Evolutionary conservation across 2,329 filamentous ascomycete species (phyloP).

Genomic region (Colletotrichum scovillei): DNA sequence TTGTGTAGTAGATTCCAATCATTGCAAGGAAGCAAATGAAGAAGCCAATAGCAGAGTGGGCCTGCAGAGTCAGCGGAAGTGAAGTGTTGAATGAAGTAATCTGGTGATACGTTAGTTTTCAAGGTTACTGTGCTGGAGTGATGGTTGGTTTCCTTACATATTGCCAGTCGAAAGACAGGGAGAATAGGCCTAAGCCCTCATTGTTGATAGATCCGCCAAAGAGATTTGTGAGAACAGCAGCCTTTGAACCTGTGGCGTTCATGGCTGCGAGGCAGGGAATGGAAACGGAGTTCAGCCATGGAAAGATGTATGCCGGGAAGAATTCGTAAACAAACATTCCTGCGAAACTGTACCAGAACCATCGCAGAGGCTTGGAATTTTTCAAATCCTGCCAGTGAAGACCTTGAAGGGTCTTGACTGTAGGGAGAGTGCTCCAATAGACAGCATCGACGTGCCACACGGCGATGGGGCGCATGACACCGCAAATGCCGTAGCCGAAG

Average conservation of each 20-base stretch:
- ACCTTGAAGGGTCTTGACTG: conserved; percentile 64
- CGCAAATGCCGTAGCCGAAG: conserved; percentile 66
- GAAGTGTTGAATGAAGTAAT: conserved; percentile 66
- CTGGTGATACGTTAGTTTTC: conserved; percentile 42
- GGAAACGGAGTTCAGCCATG: conserved; percentile 66
- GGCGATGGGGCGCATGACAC: conserved; percentile 62
- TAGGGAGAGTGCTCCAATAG: conserved; percentile 65
- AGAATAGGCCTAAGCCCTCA: conserved; percentile 62
- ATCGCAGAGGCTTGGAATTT: conserved; percentile 60
- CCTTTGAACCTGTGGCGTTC: conserved; percentile 59
- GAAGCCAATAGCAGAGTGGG: conserved; percentile 58
- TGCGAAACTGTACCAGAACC: conserved; percentile 62
- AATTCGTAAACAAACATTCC: conserved; percentile 64
- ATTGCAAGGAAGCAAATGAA: conserved; percentile 61
- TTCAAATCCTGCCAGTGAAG: conserved; percentile 64
- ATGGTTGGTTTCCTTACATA: conserved; percentile 52
- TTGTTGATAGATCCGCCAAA: conserved; percentile 65
- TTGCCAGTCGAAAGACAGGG: conserved; percentile 65
- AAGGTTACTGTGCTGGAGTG: neutral
- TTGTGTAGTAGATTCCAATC: conserved; percentile 62
- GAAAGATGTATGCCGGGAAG: conserved; percentile 65
- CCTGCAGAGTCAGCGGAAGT: conserved; percentile 62
- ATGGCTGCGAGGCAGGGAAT: conserved; percentile 65
- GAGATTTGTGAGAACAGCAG: conserved; percentile 55
- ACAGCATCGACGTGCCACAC: conserved; percentile 68